Percentiles rank a stretch among this genome's conserved stretches.
Conservation (phyloP, 345 rosid species). For the Salix brachista region DNA sequence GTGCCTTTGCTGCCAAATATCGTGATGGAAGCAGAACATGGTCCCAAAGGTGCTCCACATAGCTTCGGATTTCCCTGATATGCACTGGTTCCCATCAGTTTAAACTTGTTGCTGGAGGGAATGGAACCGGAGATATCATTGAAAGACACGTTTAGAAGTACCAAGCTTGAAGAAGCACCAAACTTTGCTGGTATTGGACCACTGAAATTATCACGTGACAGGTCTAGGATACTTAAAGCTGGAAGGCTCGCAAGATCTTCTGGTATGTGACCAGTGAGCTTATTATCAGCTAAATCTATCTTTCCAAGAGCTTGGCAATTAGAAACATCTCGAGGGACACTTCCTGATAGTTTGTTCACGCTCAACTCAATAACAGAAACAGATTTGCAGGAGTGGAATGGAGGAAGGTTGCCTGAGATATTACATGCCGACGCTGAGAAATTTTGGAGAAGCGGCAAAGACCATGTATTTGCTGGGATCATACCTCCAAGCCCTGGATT, state of each 20-base stretch:
- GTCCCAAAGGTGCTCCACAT: slow-evolving; percentile 67
- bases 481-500: slow-evolving; percentile 64
- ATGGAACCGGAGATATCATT: slow-evolving; percentile 61
- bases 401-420: slow-evolving; percentile 59
- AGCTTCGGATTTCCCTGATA: slow-evolving; percentile 63
- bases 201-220: slow-evolving; percentile 60
- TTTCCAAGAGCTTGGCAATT: slow-evolving; percentile 49
- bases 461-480: slow-evolving; percentile 56
- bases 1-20: slow-evolving; percentile 44
- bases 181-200: slow-evolving; percentile 58
- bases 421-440: slow-evolving; percentile 74
- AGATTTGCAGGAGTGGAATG: slow-evolving; percentile 54
- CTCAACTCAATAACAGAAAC: slow-evolving; percentile 59
- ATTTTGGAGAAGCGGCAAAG: slow-evolving; percentile 61
- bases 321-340: slow-evolving; percentile 48
- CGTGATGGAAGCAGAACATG: slow-evolving; percentile 50
- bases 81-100: slow-evolving; percentile 56
- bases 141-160: slow-evolving; percentile 53
- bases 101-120: slow-evolving; percentile 52
- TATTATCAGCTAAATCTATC: slow-evolving; percentile 55
- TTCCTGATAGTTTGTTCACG: slow-evolving; percentile 53
- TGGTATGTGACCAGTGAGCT: slow-evolving; percentile 56
- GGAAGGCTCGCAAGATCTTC: slow-evolving; percentile 51
- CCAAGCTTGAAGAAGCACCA: slow-evolving; percentile 44
- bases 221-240: slow-evolving; percentile 45